Percentiles rank a stretch among this genome's conserved stretches.
Conservation (phyloP, 1,139 yeast genomes). For the Ogataea hybrid region DNA sequence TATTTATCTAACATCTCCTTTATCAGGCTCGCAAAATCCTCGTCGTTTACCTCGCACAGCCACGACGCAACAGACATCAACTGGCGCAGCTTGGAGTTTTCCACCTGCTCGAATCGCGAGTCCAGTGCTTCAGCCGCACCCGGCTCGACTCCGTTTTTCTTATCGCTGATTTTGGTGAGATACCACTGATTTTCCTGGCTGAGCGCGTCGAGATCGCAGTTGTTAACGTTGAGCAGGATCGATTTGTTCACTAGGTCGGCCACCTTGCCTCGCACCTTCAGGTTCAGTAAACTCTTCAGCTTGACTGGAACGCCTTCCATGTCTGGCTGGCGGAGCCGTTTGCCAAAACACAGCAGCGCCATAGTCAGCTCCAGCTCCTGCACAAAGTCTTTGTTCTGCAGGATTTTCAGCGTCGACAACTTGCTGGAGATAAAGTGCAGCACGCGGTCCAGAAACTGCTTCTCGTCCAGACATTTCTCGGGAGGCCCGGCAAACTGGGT, state of each 20-base stretch:
- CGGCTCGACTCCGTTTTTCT: constrained; percentile 1
- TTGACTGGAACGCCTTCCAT: constrained; percentile 47
- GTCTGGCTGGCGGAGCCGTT: constrained; percentile 23
- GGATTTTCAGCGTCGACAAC: constrained; percentile 54
- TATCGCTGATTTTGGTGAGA: constrained; percentile 12
- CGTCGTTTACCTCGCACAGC: constrained; percentile 2
- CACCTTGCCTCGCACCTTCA: constrained; percentile 55
- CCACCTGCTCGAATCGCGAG: constrained; percentile 2
- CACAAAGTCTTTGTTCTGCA: constrained; percentile 46
- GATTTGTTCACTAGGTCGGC: constrained; percentile 56
- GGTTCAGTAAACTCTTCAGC: constrained; percentile 48
- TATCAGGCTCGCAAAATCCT: background rate
- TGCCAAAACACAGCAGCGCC: constrained; percentile 58
- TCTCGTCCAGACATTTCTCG: constrained; percentile 36
- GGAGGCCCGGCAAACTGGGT: constrained; percentile 37
- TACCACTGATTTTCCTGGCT: constrained; percentile 12
- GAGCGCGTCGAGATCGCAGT: constrained; percentile 21
- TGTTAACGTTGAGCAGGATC: constrained; percentile 27
- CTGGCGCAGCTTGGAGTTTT: constrained; percentile 4
- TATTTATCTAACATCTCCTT: background rate
- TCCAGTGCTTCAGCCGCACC: constrained; percentile 6
- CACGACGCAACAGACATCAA: constrained; percentile 3
- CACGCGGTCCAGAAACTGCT: constrained; percentile 51
- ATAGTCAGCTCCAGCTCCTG: constrained; percentile 68
- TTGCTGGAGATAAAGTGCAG: constrained; percentile 62